Conservation (phyloP, 129 eudicot species). For the Flaveria robusta region DNA sequence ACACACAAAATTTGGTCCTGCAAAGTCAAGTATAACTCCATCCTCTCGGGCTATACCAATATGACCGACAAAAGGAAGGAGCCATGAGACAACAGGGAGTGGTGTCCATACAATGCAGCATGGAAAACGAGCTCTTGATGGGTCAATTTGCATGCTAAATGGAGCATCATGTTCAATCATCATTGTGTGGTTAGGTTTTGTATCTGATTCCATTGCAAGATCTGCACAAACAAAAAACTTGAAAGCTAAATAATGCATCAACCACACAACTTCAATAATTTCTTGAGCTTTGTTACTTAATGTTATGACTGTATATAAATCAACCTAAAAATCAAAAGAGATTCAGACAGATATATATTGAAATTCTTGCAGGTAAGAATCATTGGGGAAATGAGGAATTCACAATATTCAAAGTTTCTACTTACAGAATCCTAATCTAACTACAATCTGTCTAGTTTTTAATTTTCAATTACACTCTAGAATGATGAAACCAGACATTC, state of each 20-base stretch:
- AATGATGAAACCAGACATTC: not conserved
- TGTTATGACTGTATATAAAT: not conserved
- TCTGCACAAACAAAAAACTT: slow-evolving; percentile 24
- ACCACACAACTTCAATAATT: not conserved
- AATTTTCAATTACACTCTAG: not conserved
- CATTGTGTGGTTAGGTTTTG: slow-evolving; percentile 52
- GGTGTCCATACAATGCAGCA: slow-evolving; percentile 96
- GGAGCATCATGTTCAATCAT: slow-evolving; percentile 46
- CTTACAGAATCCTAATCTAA: not conserved
- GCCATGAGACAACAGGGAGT: slow-evolving; percentile 88
- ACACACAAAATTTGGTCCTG: slow-evolving; percentile 90
- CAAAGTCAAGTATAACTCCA: slow-evolving; percentile 89
- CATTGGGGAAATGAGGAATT: not conserved
- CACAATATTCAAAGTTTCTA: not conserved
- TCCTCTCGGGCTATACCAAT: slow-evolving; percentile 88
- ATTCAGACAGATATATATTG: not conserved
- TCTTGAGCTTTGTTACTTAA: not conserved
- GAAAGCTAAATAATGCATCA: not conserved
- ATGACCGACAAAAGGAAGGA: slow-evolving; percentile 89
- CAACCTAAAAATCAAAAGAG: not conserved
- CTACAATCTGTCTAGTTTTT: not conserved
- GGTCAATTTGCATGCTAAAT: slow-evolving; percentile 58
- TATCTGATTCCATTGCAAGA: slow-evolving; percentile 54
- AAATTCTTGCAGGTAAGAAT: not conserved
- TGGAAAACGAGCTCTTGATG: slow-evolving; percentile 75